Base-by-base conservation (phyloP, 805 yeast species). In the Wickerhamiella nectarea region DNA sequence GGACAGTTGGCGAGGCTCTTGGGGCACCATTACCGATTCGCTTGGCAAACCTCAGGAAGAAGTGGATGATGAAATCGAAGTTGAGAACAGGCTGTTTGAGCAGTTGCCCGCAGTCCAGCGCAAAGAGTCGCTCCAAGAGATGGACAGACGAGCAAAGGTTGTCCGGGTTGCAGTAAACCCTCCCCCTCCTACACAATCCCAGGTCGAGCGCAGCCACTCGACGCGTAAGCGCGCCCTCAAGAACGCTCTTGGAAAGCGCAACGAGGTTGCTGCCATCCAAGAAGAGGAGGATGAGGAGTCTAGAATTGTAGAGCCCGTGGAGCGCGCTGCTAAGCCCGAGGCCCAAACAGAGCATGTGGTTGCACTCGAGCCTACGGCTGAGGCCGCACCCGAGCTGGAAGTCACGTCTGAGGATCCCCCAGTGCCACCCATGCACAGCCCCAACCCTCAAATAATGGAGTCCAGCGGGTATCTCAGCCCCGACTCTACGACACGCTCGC, bases 51-150 rank as follows among this genome's bases (percentile, higher is more conserved):
- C 33, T 11, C 18, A 8, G 12, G 33, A 34, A 17, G n/a, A 25
- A 3, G 26, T 2, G 26, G 17, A 24, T 11, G 12, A 18, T n/a
- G 19, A 33, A 11, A 33, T 39, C 4, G 38, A 33, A 11, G 18
- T 20, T 4, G 39, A 36, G 21, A 25, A 18, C 34, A 18, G 33
- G 7, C 18, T 40, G 34, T 34, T 43, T 12, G 46, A 43, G 17
- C 31, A 44, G n/a, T 33, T 45, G 31, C 48, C 51, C 2, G 39
- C 47, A 0, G 41, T 57, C 7, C 48, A 55, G 2, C 56, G 64
- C 9, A 57, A 60, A 37, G 64, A 59, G 45, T 54, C 59, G 15
- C 48, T 60, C 34, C 52, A 52, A 38, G 64, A 60, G 14, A 51
- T 52, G 9, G 59, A 60, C 48, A 44, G 62, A 4, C 52, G 50